Evolutionary conservation across 2,329 filamentous ascomycete genomes (phyloP).

Genomic region (Penicillium nordicum): DNA sequence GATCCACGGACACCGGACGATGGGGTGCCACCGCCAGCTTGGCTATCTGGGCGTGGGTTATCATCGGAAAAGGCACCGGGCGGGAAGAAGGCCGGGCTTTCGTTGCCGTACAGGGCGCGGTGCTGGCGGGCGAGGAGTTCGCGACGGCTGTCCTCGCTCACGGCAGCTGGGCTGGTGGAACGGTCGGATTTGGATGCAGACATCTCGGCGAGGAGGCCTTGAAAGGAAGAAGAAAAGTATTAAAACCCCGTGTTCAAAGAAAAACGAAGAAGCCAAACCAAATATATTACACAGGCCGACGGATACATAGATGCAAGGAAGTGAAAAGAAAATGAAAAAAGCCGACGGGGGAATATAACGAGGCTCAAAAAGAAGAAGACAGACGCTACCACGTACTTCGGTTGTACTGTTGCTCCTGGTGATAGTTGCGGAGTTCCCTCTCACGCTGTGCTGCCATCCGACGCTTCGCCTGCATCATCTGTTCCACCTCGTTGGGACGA

Average conservation of each 20-base stretch:
- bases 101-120: conserved; percentile 83
- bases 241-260: conserved; percentile 41
- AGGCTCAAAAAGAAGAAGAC: conserved; percentile 32
- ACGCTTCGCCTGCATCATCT: conserved; percentile 98
- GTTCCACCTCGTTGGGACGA: conserved; percentile 88
- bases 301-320: conserved; percentile 42
- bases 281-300: conserved; percentile 45
- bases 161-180: conserved; percentile 75
- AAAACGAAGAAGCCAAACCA: conserved; percentile 25
- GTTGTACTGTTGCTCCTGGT: conserved; percentile 99
- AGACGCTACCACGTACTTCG: conserved; percentile 67
- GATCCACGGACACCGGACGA: conserved; percentile 64
- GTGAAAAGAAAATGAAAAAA: conserved; percentile 8
- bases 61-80: conserved; percentile 67
- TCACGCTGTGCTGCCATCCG: conserved; percentile 98
- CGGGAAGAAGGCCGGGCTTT: conserved; percentile 64
- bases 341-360: conserved; percentile 33
- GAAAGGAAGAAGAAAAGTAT: conserved; percentile 37
- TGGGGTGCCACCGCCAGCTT: conserved; percentile 59
- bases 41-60: conserved; percentile 62
- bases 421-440: conserved; percentile 98
- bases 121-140: conserved; percentile 95
- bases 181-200: conserved; percentile 77
- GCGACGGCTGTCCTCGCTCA: conserved; percentile 94
- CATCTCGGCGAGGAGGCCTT: conserved; percentile 65